These are phyloP conservation scores for Fusarium globosum DNA, from an alignment of 2,329 filamentous ascomycete species.

Conservation along the genomic window DNA sequence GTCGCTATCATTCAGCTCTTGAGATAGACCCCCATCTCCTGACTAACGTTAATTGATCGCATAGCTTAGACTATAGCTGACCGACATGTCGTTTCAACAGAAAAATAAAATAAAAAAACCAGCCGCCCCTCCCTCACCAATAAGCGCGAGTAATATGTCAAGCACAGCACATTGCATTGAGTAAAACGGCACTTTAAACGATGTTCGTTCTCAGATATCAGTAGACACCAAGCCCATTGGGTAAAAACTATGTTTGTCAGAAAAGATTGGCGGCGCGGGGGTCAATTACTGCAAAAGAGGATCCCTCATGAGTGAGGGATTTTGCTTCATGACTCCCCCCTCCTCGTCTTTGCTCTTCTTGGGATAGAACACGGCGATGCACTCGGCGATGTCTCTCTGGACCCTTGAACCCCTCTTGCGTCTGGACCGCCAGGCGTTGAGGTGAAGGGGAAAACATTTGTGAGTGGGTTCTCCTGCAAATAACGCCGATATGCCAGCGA, in stretches of 20 bases:
- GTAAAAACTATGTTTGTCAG: conserved; percentile 27
- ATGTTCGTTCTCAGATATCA: conserved; percentile 28
- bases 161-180: conserved; percentile 39
- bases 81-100: conserved; percentile 36
- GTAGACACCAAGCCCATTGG: conserved; percentile 36
- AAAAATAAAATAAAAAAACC: conserved; percentile 27
- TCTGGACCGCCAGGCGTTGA: conserved; percentile 25
- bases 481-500: conserved; percentile 39
- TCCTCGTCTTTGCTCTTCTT: conserved; percentile 34
- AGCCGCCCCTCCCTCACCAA: conserved; percentile 33
- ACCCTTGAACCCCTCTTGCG: conserved; percentile 36
- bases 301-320: conserved; percentile 39
- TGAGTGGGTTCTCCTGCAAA: conserved; percentile 32
- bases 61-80: conserved; percentile 18
- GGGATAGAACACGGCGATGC: conserved; percentile 40
- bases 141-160: conserved; percentile 28
- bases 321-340: conserved; percentile 29
- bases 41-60: conserved; percentile 23
- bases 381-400: conserved; percentile 30
- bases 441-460: conserved; percentile 6
- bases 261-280: conserved; percentile 28
- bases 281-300: conserved; percentile 16
- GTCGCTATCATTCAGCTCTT: conserved; percentile 8
- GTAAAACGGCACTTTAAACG: conserved; percentile 33
- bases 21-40: conserved; percentile 27